phyloP scores from a whole-genome alignment of 1,284 basidiomycete genomes.

The Coniophora puteana region DNA sequence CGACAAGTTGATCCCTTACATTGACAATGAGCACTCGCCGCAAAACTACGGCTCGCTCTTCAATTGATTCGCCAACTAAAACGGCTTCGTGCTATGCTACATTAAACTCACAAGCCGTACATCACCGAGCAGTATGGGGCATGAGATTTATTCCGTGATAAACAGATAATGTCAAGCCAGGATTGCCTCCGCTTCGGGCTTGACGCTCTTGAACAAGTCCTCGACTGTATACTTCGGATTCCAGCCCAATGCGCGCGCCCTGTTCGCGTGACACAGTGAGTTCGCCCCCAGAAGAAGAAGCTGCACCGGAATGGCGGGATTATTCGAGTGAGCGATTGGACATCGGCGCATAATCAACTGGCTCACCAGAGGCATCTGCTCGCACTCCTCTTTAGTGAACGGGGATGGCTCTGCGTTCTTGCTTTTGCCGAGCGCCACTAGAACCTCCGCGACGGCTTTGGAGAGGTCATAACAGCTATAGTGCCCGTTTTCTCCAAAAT shows the following conservation, averaged over 20 bases:
- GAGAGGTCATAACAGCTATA: slow-evolving; percentile 30
- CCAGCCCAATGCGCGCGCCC: slow-evolving; percentile 57
- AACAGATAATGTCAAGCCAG: no score
- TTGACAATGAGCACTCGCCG: no score
- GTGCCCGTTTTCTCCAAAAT: slow-evolving; percentile 48
- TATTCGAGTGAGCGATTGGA: background rate
- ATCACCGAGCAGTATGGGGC: no score
- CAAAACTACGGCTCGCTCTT: no score
- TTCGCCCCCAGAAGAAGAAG: slow-evolving; percentile 47
- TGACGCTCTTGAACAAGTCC: slow-evolving; percentile 45
- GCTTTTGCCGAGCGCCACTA: slow-evolving; percentile 26
- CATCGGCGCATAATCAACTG: slow-evolving; percentile 7
- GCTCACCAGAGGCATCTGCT: slow-evolving; percentile 32
- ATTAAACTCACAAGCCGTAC: no score
- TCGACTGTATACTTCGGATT: slow-evolving; percentile 40
- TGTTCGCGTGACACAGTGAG: slow-evolving; percentile 45
- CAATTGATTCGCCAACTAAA: no score
- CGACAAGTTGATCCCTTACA: no score
- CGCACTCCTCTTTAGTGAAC: slow-evolving; percentile 30
- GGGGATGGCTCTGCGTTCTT: slow-evolving; percentile 26
- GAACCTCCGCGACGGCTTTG: slow-evolving; percentile 22
- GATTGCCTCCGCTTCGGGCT: slow-evolving; percentile 36
- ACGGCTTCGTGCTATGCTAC: no score
- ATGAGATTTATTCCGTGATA: no score
- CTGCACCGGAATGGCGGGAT: slow-evolving; percentile 20